These are phyloP conservation scores for Baudoinia panamericana DNA, from an alignment of 495 filamentous ascomycete genomes.

Conservation along the genomic window DNA sequence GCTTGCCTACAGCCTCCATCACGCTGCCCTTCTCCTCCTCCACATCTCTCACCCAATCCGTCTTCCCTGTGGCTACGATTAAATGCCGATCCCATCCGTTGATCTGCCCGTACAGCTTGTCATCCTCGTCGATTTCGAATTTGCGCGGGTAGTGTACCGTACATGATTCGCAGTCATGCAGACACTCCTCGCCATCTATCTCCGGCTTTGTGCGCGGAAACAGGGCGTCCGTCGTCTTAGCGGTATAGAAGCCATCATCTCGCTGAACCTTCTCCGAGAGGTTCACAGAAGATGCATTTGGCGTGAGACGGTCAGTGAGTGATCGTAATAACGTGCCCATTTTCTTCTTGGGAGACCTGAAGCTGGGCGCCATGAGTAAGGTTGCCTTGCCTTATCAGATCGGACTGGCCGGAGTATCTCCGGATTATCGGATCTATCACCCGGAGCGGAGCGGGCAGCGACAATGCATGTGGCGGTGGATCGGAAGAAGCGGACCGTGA, in stretches of 20 bases:
- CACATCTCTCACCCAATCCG: constrained; percentile 86
- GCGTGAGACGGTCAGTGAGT: constrained; percentile 24
- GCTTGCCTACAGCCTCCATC: constrained; percentile 76
- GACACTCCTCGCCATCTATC: constrained; percentile 79
- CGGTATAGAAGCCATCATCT: constrained; percentile 24
- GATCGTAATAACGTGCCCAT: constrained; percentile 25
- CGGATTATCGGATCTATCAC: too few species aligned
- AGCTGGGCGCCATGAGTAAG: too few species aligned
- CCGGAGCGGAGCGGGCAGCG: too few species aligned
- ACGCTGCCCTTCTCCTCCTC: constrained; percentile 84
- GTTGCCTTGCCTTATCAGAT: constrained; percentile 1
- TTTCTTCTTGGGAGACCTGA: too few species aligned
- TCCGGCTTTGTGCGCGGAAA: constrained; percentile 54
- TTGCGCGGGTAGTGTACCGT: constrained; percentile 61
- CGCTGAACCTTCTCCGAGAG: constrained; percentile 10
- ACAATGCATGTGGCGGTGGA: too few species aligned
- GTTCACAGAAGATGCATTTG: constrained; percentile 15
- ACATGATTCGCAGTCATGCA: constrained; percentile 80
- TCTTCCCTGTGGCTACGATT: constrained; percentile 86
- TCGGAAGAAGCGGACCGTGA: too few species aligned
- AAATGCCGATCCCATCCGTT: constrained; percentile 84
- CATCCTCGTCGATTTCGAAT: constrained; percentile 60
- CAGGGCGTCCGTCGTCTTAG: constrained; percentile 29
- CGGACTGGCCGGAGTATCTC: too few species aligned
- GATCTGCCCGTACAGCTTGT: constrained; percentile 73